Conservation (phyloP, 805 yeast genomes). For the Candida endomychidarum region DNA sequence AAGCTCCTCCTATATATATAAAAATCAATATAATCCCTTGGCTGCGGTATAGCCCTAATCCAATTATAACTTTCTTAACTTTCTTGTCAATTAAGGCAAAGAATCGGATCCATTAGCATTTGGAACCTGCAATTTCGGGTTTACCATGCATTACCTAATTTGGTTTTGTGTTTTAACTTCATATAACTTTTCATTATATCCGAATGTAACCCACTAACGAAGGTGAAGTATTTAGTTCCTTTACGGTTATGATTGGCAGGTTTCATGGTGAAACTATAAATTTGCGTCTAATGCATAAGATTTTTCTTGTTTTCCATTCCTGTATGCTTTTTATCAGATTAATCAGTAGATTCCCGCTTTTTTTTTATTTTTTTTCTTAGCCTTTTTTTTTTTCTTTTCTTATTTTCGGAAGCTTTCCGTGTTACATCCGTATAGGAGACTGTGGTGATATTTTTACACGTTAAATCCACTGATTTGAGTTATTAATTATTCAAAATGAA, state of each 20-base stretch:
- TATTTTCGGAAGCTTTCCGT: neutral
- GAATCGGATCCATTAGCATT: neutral
- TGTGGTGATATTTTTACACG: too few species aligned
- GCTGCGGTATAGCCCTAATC: too few species aligned
- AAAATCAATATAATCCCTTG: too few species aligned
- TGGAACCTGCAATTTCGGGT: too few species aligned
- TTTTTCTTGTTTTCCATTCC: neutral
- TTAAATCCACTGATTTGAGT: too few species aligned
- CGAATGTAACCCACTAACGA: neutral
- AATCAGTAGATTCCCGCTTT: constrained; percentile 5
- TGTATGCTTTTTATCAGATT: constrained; percentile 6
- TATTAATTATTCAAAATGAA: too few species aligned
- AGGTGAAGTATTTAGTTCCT: too few species aligned
- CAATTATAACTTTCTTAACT: too few species aligned
- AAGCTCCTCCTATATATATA: too few species aligned
- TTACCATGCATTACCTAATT: neutral
- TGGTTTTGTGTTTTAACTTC: neutral
- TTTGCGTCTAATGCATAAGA: constrained; percentile 7
- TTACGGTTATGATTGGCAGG: neutral
- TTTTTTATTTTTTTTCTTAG: neutral
- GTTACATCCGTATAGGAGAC: neutral
- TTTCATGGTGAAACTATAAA: neutral
- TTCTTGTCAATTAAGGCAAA: too few species aligned
- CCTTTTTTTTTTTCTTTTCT: constrained; percentile 1
- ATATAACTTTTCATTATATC: neutral